Conservation (phyloP, 257 asterid species). For the Cruciata laevipes region DNA sequence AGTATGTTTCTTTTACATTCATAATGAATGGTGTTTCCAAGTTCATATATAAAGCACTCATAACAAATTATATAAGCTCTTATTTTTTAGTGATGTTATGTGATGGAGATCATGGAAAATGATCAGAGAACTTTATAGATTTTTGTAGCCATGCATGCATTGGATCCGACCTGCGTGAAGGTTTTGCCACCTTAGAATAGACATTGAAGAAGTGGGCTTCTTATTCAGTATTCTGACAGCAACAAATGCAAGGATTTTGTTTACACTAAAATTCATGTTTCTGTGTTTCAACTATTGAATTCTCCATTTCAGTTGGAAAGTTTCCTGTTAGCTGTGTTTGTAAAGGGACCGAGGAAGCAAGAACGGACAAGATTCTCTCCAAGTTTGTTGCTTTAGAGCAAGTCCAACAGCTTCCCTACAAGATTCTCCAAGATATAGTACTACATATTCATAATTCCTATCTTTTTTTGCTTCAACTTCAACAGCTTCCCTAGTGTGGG, state of each 20-base stretch:
- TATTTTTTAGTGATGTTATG: neutral
- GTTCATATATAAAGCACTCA: neutral
- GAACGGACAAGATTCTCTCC: conserved; percentile 22
- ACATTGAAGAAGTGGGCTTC: conserved; percentile 46
- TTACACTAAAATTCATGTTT: conserved; percentile 19
- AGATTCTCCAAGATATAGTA: too few relatives aligned
- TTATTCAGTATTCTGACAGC: too few relatives aligned
- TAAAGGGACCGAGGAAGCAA: conserved; percentile 25
- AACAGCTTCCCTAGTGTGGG: too few relatives aligned
- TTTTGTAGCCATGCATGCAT: conserved; percentile 62
- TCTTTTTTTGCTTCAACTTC: too few relatives aligned
- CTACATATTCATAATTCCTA: too few relatives aligned
- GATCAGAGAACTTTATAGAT: conserved; percentile 42
- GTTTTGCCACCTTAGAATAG: conserved; percentile 56
- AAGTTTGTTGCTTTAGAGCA: conserved; percentile 21
- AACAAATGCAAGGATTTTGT: conserved; percentile 55
- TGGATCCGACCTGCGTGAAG: conserved; percentile 46
- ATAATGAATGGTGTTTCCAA: neutral
- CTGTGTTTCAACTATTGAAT: neutral
- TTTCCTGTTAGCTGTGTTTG: conserved; percentile 28
- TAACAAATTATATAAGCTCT: neutral
- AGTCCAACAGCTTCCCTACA: too few relatives aligned
- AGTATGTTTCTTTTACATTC: neutral
- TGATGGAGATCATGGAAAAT: conserved; percentile 16
- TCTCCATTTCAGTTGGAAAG: conserved; percentile 41